Evolutionary conservation across 306 rosid species (phyloP).

Genomic region (Gynostemma pentaphyllum): DNA sequence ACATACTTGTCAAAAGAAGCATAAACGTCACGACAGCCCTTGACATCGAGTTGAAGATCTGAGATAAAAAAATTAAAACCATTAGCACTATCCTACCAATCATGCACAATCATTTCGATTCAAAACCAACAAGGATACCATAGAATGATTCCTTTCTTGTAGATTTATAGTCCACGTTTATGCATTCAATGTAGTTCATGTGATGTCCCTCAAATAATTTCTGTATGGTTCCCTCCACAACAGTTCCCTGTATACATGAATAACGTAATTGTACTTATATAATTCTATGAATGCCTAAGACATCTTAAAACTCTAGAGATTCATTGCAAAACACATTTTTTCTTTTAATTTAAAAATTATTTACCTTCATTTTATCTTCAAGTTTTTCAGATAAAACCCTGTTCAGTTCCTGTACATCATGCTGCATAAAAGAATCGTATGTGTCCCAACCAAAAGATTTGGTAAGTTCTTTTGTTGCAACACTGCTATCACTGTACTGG

Average conservation of each 20-base stretch:
- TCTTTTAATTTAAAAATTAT: neutral
- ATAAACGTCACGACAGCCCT: constrained; percentile 94
- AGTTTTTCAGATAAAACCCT: constrained; percentile 82
- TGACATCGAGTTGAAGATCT: constrained; percentile 99
- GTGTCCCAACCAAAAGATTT: constrained; percentile 97
- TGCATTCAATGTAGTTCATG: constrained; percentile 97
- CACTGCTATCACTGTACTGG: constrained; percentile 79
- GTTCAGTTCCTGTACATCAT: constrained; percentile 84
- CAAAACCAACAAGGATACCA: constrained; percentile 35
- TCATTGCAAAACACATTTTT: neutral
- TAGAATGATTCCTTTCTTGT: constrained; percentile 97
- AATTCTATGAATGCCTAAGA: neutral
- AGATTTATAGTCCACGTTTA: constrained; percentile 97
- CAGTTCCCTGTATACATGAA: constrained; percentile 59
- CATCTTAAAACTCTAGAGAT: constrained; percentile 2
- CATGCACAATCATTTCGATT: neutral
- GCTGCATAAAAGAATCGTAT: constrained; percentile 89
- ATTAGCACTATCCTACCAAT: constrained; percentile 5
- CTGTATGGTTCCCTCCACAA: constrained; percentile 98
- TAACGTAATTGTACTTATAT: neutral
- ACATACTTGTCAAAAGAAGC: constrained; percentile 98
- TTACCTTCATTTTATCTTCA: constrained; percentile 90
- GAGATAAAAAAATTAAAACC: constrained; percentile 11
- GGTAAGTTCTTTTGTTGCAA: constrained; percentile 83
- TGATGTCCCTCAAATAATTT: constrained; percentile 97